These are phyloP conservation scores for Metschnikowia amazonensis DNA, from an alignment of 805 yeast species.

Conservation along the genomic window DNA sequence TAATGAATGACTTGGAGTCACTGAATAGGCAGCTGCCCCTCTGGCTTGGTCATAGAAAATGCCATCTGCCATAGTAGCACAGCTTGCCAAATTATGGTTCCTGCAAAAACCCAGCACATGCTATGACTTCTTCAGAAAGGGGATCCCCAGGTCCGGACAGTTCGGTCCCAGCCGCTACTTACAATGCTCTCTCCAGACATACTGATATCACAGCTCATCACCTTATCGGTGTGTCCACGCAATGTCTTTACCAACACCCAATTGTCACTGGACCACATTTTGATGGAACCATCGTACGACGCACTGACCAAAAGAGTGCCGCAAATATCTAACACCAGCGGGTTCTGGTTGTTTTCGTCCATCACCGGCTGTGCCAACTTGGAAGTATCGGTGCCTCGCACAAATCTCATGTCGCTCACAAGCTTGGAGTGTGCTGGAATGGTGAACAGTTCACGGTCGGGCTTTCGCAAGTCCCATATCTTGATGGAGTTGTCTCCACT, in stretches of 20 bases:
- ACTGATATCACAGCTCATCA: constrained; percentile 64
- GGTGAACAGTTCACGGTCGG: constrained; percentile 34
- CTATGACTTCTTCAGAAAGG: too few species aligned
- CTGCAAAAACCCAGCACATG: too few species aligned
- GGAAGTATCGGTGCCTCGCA: constrained; percentile 20
- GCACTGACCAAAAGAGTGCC: constrained; percentile 55
- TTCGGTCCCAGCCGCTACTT: constrained; percentile 82
- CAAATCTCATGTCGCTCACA: constrained; percentile 62
- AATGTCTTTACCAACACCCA: constrained; percentile 59
- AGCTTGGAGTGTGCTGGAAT: constrained; percentile 75
- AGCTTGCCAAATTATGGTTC: too few species aligned
- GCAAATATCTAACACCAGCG: constrained; percentile 24
- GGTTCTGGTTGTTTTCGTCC: constrained; percentile 30
- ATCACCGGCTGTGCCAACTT: constrained; percentile 21
- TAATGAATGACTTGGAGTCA: too few species aligned
- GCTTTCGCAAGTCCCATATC: constrained; percentile 77
- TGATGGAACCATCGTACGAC: constrained; percentile 69
- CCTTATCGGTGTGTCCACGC: constrained; percentile 58
- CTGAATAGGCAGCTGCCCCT: too few species aligned
- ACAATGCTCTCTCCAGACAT: constrained; percentile 42
- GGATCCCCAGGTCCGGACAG: constrained; percentile 67
- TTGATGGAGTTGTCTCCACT: constrained; percentile 77
- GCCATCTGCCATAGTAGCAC: too few species aligned
- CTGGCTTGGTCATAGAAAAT: too few species aligned
- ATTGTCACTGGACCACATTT: constrained; percentile 59